Percentiles rank a stretch among this genome's conserved stretches.
Evolutionary conservation across 31 red algal species (phyloP).

Genomic region (Odonthalia washingtoniensis): DNA sequence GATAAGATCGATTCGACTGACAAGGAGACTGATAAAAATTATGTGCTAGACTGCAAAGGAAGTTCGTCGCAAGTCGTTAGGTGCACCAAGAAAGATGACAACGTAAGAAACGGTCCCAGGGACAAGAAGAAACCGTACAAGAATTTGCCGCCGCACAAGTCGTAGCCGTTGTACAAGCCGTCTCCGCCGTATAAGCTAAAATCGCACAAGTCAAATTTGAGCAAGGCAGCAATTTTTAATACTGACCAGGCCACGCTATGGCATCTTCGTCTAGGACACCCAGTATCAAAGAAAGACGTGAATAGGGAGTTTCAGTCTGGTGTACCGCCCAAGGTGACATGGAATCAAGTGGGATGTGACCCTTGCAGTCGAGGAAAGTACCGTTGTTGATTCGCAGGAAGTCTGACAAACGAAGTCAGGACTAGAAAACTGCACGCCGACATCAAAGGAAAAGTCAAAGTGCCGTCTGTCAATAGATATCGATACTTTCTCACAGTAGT

Average conservation of each 20-base stretch:
- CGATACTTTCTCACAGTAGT: constrained; percentile 53
- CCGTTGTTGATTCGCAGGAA: constrained; percentile 16
- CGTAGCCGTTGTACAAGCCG: no score
- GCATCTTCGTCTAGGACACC: constrained; percentile 23
- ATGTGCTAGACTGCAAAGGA: neutral
- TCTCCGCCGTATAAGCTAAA: no score
- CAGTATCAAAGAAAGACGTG: constrained; percentile 3
- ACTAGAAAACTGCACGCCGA: constrained; percentile 42
- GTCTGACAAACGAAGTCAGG: constrained; percentile 38
- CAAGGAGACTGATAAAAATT: neutral
- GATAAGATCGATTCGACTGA: neutral
- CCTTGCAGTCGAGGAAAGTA: constrained; percentile 39
- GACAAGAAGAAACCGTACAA: no score
- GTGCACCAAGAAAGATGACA: no score
- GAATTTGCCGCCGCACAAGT: no score
- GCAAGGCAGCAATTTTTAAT: no score
- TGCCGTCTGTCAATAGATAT: neutral
- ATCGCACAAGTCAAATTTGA: no score
- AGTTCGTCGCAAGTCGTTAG: no score
- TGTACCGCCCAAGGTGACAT: neutral
- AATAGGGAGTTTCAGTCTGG: neutral
- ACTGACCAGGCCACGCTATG: neutral
- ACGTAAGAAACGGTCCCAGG: no score
- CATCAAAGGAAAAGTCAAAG: constrained; percentile 23
- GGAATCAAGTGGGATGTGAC: neutral